Conservation (phyloP, 192 early-diverging fungal species). For the Funneliformis mosseae region DNA sequence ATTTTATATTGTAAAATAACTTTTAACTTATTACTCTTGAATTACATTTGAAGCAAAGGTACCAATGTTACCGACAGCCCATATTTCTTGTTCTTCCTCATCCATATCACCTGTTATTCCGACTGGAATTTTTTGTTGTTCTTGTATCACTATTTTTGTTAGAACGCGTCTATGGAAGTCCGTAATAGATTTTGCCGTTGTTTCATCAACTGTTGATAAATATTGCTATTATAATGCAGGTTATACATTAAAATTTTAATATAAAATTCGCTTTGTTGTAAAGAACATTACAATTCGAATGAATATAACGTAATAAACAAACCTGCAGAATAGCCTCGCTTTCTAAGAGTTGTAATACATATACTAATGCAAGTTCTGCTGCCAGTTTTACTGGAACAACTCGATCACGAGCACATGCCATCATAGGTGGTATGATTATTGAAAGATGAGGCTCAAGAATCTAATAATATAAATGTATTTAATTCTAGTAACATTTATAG, state of each 20-base stretch:
- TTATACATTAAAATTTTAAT: neutral
- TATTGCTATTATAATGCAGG: conserved; percentile 27
- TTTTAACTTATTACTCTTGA: neutral
- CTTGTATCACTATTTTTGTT: conserved; percentile 48
- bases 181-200: conserved; percentile 48
- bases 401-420: conserved; percentile 77
- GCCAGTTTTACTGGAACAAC: conserved; percentile 84
- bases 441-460: conserved; percentile 53
- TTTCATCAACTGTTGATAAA: conserved; percentile 49
- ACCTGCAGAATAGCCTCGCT: conserved; percentile 48
- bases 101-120: conserved; percentile 39
- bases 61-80: conserved; percentile 18
- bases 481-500: neutral
- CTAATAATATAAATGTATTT: conserved; percentile 28
- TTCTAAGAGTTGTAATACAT: conserved; percentile 66
- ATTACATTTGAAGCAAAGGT: neutral
- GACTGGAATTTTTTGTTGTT: conserved; percentile 40
- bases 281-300: neutral
- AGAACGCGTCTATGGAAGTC: conserved; percentile 68
- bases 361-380: conserved; percentile 78
- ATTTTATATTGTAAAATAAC: too few species aligned
- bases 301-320: neutral
- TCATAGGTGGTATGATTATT: conserved; percentile 63
- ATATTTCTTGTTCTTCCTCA: conserved; percentile 35
- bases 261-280: neutral